Evolutionary conservation across 495 filamentous ascomycete genomes (phyloP), one percentile per base, ranked within the genome.

Genomic region (Pyrenopolyporus hunteri): DNA sequence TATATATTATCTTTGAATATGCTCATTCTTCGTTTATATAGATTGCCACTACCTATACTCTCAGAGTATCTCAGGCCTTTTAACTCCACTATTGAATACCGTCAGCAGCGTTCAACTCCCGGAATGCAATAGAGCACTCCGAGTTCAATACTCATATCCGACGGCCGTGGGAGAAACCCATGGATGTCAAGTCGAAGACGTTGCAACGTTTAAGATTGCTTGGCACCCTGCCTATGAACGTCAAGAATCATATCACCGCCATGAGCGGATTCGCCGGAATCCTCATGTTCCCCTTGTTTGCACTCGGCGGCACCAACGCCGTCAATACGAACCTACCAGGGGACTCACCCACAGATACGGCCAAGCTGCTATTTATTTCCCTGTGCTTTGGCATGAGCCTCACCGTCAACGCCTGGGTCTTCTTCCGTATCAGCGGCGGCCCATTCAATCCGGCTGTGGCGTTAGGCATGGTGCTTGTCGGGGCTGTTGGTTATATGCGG

Each of bases 371-470:
- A 14, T 96, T 87, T 70, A 87, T 93, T 40, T 71, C 87, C 0
- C 70, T 92, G 8, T 77, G 77, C 10, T 95, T 94, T 61, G 91
- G 89, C 0, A 84, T 92, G 66, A 85, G 87, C 7, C 77, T 95
- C 51, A 84, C 83, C 7, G 88, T 90, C 68, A 94, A 93, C 65
- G 89, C 89, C 1, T 96, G 89, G 90, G 83, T 90, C 0, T 95
- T 93, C 78, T 94, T 89, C 73, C 84, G 90, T 7, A 83, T 94
- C 26, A 87, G 82, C 2, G 91, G 91, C 6, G 90, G 90, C 7
- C 71, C 92, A 7, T 95, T 94, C 72, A 94, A 95, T 64, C 92
- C 92, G 0, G 88, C 85, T 32, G 76, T 85, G 4, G 85, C 84
- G 2, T 67, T 89, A 7, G 83, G 77, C 1, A 72, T 88, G 63